Evolutionary conservation across 331 rosid genomes (phyloP).

Genomic region (Pyrus hybrid): DNA sequence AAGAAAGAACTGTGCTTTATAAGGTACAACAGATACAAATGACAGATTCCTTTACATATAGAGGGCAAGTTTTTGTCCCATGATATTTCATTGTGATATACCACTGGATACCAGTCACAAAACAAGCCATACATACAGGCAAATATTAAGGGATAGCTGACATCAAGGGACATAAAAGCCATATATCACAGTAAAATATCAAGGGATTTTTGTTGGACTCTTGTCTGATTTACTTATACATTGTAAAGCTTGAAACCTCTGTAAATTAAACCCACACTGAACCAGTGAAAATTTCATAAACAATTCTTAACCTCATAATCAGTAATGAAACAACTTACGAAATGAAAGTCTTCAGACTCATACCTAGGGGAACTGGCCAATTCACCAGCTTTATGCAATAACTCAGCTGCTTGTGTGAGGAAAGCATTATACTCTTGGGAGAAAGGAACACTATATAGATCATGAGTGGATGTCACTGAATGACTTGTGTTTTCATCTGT

Average conservation of each 20-base stretch:
- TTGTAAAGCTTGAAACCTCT: not conserved
- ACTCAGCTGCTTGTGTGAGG: slow-evolving; percentile 64
- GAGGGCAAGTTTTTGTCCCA: not conserved
- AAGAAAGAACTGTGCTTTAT: not conserved
- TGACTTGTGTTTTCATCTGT: not conserved
- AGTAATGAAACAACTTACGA: not conserved
- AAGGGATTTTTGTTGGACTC: not conserved
- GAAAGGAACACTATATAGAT: slow-evolving; percentile 60
- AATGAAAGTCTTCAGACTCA: not conserved
- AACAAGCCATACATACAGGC: not conserved
- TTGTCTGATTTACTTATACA: not conserved
- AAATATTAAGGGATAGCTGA: not conserved
- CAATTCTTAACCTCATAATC: not conserved
- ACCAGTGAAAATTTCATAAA: not conserved
- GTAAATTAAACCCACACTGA: not conserved
- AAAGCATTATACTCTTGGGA: slow-evolving; percentile 66
- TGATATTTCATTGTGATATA: not conserved
- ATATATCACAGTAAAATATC: not conserved
- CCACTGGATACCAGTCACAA: not conserved
- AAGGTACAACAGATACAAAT: not conserved
- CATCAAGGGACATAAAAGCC: not conserved
- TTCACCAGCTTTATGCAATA: slow-evolving; percentile 85
- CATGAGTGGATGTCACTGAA: slow-evolving; percentile 26
- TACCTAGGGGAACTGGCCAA: slow-evolving; percentile 57
- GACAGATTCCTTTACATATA: not conserved